A percentile compares a stretch with the other conserved stretches of the same genome.
Evolutionary conservation across 2,329 filamentous ascomycete species (phyloP).

Genomic region (Neonectria ditissima): DNA sequence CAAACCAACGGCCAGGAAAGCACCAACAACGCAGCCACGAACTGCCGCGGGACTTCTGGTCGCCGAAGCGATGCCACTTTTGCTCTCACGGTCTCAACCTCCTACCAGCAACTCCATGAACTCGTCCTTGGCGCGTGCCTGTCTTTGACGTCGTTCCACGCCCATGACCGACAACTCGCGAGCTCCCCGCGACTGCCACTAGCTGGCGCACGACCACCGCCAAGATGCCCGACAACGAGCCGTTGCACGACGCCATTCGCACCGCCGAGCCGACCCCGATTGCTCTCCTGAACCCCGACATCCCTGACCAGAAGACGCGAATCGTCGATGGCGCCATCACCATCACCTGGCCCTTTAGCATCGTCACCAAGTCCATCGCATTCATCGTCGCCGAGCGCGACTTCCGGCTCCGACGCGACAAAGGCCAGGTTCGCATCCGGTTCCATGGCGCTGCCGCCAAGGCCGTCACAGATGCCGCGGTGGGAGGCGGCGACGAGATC

Average conservation of each 20-base stretch:
- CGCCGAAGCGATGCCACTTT: conserved; percentile 16
- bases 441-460: conserved; percentile 79
- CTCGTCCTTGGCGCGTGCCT: background rate
- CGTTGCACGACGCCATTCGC: conserved; percentile 40
- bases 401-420: conserved; percentile 79
- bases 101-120: background rate
- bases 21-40: background rate
- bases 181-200: conserved; percentile 33
- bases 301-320: conserved; percentile 55
- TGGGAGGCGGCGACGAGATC: conserved; percentile 85
- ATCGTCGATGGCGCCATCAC: conserved; percentile 79
- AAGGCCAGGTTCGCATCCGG: conserved; percentile 83
- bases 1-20: conserved; percentile 11
- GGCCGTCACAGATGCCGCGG: conserved; percentile 71
- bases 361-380: conserved; percentile 77
- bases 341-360: conserved; percentile 92
- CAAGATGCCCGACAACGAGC: conserved; percentile 44
- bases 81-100: background rate
- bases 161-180: conserved; percentile 29
- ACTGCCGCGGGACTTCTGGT: background rate
- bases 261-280: conserved; percentile 61
- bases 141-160: conserved; percentile 15
- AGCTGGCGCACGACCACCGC: conserved; percentile 23
- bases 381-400: conserved; percentile 88
- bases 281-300: conserved; percentile 64